These are phyloP conservation scores for Apiospora aurea DNA, from an alignment of 2,329 filamentous ascomycete species.

Conservation along the genomic window DNA sequence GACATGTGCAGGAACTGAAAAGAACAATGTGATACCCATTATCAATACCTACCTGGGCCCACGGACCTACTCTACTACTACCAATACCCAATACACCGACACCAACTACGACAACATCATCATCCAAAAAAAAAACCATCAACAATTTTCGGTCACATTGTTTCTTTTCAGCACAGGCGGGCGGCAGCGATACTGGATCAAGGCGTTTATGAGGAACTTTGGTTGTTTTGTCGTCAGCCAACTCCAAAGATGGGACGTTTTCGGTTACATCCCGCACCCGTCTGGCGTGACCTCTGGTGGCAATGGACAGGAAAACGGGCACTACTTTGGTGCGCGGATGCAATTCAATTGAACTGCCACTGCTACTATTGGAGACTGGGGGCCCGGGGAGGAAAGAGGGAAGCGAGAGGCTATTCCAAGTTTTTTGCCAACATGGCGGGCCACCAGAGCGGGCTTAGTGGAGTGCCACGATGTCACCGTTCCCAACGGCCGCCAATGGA, in stretches of 20 bases:
- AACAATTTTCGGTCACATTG: background rate
- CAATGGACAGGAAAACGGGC: background rate
- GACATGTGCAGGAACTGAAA: conserved; percentile 30
- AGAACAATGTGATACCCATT: conserved; percentile 27
- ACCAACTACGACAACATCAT: background rate
- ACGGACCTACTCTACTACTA: background rate
- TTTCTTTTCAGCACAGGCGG: conserved; percentile 4
- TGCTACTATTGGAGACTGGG: background rate
- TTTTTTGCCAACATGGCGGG: background rate
- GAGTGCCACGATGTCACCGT: conserved; percentile 9
- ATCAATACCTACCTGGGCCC: background rate
- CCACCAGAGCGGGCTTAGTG: background rate
- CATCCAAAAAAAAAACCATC: background rate
- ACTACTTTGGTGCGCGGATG: background rate
- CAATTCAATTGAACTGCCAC: background rate
- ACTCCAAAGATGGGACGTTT: conserved; percentile 5
- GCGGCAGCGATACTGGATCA: background rate
- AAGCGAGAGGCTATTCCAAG: background rate
- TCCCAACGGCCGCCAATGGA: background rate
- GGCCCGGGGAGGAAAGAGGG: background rate
- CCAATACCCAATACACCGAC: background rate
- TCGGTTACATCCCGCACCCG: conserved; percentile 15
- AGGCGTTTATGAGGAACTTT: conserved; percentile 6
- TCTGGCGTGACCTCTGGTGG: background rate
- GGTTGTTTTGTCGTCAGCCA: conserved; percentile 2